phyloP scores from a whole-genome alignment of 192 early-diverging fungal genomes.

The Backusella luteola region DNA sequence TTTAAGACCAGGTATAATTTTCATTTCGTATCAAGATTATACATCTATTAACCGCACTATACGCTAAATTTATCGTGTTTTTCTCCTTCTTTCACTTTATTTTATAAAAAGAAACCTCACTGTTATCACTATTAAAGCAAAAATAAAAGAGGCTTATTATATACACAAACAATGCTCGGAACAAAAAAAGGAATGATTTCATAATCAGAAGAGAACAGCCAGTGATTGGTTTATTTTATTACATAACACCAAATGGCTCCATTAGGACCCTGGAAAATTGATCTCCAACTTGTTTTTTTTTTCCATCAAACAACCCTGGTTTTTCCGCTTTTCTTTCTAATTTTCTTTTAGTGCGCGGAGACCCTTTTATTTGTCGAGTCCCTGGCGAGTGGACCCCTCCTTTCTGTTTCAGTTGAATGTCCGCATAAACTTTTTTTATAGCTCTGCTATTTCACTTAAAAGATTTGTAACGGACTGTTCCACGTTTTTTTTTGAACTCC shows the following conservation, averaged over 20 bases:
- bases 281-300: background rate
- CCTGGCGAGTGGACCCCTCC: slow-evolving; percentile 5
- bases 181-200: background rate
- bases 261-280: slow-evolving; percentile 6
- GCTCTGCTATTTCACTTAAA: background rate
- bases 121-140: background rate
- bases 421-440: background rate
- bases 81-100: background rate
- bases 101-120: background rate
- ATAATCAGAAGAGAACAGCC: background rate
- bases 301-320: background rate
- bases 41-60: background rate
- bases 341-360: slow-evolving; percentile 4
- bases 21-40: background rate
- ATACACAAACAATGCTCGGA: background rate
- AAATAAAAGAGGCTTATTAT: background rate
- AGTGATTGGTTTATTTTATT: slow-evolving; percentile 5
- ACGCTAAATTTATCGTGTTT: background rate
- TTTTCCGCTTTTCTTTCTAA: background rate
- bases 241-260: background rate
- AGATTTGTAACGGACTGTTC: background rate
- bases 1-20: slow-evolving; percentile 1
- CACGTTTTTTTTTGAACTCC: background rate
- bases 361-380: slow-evolving; percentile 1
- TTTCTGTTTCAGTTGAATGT: slow-evolving; percentile 2